Percentiles rank a stretch among this genome's conserved stretches.
These are phyloP conservation scores for Mitragyna speciosa DNA, from an alignment of 257 asterid genomes.

Conservation along the genomic window DNA sequence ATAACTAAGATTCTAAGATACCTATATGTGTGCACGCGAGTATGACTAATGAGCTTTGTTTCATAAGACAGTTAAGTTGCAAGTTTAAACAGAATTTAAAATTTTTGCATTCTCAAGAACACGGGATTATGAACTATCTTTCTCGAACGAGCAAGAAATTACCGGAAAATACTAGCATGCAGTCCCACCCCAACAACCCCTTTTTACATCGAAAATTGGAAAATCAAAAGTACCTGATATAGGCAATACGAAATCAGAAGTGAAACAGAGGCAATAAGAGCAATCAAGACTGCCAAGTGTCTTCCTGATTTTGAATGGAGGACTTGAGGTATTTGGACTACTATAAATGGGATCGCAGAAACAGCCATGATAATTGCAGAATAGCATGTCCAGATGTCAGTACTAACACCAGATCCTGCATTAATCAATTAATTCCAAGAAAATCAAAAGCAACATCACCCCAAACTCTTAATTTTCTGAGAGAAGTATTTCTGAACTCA, in stretches of 20 bases:
- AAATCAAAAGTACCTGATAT: constrained; percentile 62
- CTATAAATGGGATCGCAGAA: constrained; percentile 71
- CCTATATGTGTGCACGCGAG: background rate
- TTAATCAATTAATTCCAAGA: constrained; percentile 19
- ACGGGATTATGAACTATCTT: background rate
- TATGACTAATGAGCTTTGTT: background rate
- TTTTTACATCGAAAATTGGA: too few species aligned
- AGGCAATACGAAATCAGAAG: constrained; percentile 71
- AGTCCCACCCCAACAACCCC: background rate
- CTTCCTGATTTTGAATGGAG: constrained; percentile 58
- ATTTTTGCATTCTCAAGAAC: background rate
- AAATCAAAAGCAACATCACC: too few species aligned
- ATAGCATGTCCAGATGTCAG: constrained; percentile 86
- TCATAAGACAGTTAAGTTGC: background rate
- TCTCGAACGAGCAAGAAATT: background rate
- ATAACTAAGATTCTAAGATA: background rate
- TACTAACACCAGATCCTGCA: constrained; percentile 83
- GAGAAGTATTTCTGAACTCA: background rate
- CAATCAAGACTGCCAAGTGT: constrained; percentile 66
- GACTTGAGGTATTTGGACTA: constrained; percentile 77
- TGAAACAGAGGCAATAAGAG: constrained; percentile 56
- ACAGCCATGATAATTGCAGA: constrained; percentile 83
- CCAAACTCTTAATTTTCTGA: background rate
- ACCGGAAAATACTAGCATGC: background rate
- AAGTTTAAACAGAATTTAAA: background rate